phyloP scores from a whole-genome alignment of 2,329 filamentous ascomycete genomes.

The Fusarium zealandicum region DNA sequence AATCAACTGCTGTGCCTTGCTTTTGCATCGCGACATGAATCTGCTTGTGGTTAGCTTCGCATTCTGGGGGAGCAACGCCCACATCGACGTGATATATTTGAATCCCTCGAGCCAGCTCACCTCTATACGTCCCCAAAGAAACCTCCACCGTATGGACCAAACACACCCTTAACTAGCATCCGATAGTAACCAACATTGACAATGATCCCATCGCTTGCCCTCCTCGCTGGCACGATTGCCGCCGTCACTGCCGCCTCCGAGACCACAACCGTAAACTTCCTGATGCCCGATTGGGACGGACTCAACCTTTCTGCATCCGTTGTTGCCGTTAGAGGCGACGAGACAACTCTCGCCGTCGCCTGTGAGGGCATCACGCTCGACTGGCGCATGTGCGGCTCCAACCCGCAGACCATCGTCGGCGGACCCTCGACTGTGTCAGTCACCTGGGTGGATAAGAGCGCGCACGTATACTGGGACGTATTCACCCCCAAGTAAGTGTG shows the following conservation, averaged over 20 bases:
- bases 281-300: conserved; percentile 6
- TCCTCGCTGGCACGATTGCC: neutral
- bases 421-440: conserved; percentile 3
- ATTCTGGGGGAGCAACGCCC: no score
- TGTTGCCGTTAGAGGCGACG: neutral
- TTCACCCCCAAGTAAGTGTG: neutral
- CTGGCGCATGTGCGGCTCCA: neutral
- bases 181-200: no score
- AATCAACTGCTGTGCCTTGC: no score
- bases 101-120: no score
- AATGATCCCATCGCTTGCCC: neutral
- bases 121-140: no score
- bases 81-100: no score
- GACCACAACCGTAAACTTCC: neutral
- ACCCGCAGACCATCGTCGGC: conserved; percentile 1
- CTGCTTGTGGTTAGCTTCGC: no score
- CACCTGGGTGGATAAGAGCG: neutral
- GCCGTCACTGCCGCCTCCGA: neutral
- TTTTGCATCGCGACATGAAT: no score
- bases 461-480: neutral
- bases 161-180: no score
- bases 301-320: neutral
- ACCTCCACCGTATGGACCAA: no score
- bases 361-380: neutral
- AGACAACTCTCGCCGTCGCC: conserved; percentile 1